Evolutionary conservation across 306 rosid species (phyloP).

Genomic region (Cercis canadensis): DNA sequence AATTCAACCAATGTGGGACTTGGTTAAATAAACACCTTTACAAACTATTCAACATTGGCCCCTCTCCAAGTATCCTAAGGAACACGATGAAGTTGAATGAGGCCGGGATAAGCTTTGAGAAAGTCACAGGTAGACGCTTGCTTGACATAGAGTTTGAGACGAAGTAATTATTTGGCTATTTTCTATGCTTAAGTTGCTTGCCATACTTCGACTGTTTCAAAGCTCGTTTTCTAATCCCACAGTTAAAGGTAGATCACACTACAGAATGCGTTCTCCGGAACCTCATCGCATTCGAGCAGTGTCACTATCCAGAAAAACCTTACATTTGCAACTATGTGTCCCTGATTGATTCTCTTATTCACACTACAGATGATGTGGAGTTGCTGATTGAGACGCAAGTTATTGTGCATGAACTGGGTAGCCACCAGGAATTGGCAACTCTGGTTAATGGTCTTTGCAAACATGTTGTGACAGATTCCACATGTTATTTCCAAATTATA

Average conservation of each 20-base stretch:
- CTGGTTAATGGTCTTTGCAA: slow-evolving; percentile 49
- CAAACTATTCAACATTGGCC: too few species aligned
- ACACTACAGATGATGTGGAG: slow-evolving; percentile 55
- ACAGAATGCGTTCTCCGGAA: slow-evolving; percentile 58
- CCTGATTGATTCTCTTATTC: slow-evolving; percentile 50
- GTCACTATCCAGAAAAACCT: slow-evolving; percentile 47
- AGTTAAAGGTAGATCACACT: slow-evolving; percentile 39
- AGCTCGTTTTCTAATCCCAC: slow-evolving; percentile 42
- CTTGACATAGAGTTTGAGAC: slow-evolving; percentile 38
- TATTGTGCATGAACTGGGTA: slow-evolving; percentile 51
- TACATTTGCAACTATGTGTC: slow-evolving; percentile 54
- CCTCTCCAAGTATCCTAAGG: too few species aligned
- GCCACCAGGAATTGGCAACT: slow-evolving; percentile 48
- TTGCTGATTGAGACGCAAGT: slow-evolving; percentile 52
- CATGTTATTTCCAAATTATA: slow-evolving; percentile 33
- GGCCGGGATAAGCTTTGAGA: slow-evolving; percentile 48
- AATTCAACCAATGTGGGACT: too few species aligned
- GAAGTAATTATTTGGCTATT: slow-evolving; percentile 30
- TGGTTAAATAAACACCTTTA: too few species aligned
- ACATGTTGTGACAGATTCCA: slow-evolving; percentile 39
- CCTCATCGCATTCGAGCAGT: slow-evolving; percentile 64
- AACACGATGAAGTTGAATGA: slow-evolving; percentile 50
- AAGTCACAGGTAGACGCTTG: slow-evolving; percentile 21
- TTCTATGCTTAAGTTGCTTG: slow-evolving; percentile 44
- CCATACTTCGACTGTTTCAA: slow-evolving; percentile 28